A percentile compares a stretch with the other conserved stretches of the same genome.
phyloP scores from a whole-genome alignment of 805 yeast genomes.

The Metschnikowia proteae region DNA sequence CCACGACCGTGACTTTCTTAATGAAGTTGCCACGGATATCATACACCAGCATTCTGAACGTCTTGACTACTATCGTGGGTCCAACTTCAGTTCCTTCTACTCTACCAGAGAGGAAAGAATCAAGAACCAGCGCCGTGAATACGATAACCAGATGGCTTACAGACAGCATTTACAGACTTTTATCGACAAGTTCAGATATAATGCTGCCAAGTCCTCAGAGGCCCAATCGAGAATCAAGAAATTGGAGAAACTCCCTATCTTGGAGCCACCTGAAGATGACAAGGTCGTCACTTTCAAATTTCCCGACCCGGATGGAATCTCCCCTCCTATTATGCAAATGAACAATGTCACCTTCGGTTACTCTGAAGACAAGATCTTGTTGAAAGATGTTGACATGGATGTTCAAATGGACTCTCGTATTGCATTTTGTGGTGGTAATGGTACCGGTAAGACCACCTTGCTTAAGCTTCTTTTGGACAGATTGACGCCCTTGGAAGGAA shows the following conservation, averaged over 20 bases:
- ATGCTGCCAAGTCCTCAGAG: slow-evolving; percentile 96
- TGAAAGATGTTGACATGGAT: slow-evolving; percentile 78
- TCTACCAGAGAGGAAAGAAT: slow-evolving; percentile 92
- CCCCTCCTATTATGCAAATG: slow-evolving; percentile 91
- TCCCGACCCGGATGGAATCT: slow-evolving; percentile 90
- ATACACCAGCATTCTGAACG: slow-evolving; percentile 97
- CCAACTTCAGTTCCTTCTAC: slow-evolving; percentile 90
- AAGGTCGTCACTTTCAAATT: slow-evolving; percentile 79
- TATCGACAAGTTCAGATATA: slow-evolving; percentile 94
- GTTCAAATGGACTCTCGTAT: slow-evolving; percentile 92
- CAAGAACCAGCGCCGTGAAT: slow-evolving; percentile 89
- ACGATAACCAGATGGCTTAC: slow-evolving; percentile 95
- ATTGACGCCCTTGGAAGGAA: slow-evolving; percentile 71
- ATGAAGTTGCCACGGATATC: slow-evolving; percentile 97
- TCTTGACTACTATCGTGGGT: slow-evolving; percentile 90
- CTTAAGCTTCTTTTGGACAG: slow-evolving; percentile 81
- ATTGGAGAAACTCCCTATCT: slow-evolving; percentile 85
- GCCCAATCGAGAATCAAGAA: slow-evolving; percentile 98
- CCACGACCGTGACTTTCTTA: slow-evolving; percentile 94
- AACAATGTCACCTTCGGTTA: slow-evolving; percentile 87
- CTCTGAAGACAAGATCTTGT: slow-evolving; percentile 55
- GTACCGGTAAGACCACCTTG: slow-evolving; percentile 97
- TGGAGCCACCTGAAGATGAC: slow-evolving; percentile 94
- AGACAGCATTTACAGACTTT: slow-evolving; percentile 91
- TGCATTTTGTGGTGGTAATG: slow-evolving; percentile 97